phyloP scores from a whole-genome alignment of 495 filamentous ascomycete species.

The Pyrenula massariospora region DNA sequence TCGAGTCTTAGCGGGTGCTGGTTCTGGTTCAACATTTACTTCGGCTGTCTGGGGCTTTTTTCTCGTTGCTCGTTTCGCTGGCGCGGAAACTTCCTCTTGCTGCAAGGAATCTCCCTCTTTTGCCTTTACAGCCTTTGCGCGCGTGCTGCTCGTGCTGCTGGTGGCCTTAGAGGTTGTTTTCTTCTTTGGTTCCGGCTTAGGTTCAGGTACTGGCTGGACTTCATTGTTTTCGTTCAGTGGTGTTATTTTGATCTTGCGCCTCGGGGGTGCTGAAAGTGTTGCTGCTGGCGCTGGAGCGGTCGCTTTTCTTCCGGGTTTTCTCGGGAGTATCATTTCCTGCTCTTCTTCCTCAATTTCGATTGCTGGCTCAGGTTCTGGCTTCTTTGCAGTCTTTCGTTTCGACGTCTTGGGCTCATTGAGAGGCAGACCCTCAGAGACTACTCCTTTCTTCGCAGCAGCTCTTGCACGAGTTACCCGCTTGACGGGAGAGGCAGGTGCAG shows the following conservation, averaged over 20 bases:
- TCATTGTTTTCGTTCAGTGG: neutral
- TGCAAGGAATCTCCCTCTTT: neutral
- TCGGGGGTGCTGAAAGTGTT: neutral
- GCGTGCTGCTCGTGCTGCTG: neutral
- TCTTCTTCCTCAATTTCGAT: neutral
- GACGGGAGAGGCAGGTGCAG: slow-evolving; percentile 25
- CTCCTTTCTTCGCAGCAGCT: slow-evolving; percentile 30
- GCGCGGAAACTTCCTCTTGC: neutral
- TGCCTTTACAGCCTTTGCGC: neutral
- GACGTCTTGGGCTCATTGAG: neutral
- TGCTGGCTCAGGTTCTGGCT: neutral
- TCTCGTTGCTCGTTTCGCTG: neutral
- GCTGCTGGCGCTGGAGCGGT: neutral
- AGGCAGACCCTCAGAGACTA: neutral
- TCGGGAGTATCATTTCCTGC: neutral
- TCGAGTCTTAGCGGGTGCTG: slow-evolving; percentile 3
- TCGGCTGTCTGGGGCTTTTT: neutral
- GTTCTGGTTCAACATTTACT: neutral
- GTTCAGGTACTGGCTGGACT: neutral
- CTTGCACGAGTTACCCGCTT: slow-evolving; percentile 50
- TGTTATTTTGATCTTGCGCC: neutral
- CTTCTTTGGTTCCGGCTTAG: slow-evolving; percentile 11
- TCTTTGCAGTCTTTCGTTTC: neutral
- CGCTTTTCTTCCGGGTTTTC: neutral
- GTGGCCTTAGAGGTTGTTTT: slow-evolving; percentile 8